phyloP scores from a whole-genome alignment of 768 basidiomycete genomes.

The Collybia sp. region DNA sequence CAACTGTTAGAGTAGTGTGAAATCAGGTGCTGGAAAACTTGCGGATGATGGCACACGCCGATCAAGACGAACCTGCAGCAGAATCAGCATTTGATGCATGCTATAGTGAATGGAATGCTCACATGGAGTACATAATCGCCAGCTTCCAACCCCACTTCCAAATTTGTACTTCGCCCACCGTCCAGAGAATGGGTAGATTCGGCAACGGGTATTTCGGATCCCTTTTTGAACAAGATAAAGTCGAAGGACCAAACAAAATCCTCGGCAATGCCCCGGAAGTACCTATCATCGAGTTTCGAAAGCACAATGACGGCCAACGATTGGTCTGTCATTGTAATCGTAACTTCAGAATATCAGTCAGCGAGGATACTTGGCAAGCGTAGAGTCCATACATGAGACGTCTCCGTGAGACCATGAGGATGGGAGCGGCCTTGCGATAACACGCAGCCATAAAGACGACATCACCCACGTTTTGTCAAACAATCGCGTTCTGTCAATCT shows the following conservation, averaged over 20 bases:
- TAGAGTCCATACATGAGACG: slow-evolving; percentile 39
- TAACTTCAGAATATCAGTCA: slow-evolving; percentile 26
- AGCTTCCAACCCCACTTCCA: slow-evolving; percentile 34
- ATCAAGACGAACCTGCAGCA: slow-evolving; percentile 27
- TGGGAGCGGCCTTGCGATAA: slow-evolving; percentile 33
- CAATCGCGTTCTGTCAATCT: slow-evolving; percentile 42
- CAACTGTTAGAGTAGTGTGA: slow-evolving; percentile 9
- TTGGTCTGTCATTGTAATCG: slow-evolving; percentile 33
- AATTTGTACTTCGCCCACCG: slow-evolving; percentile 34
- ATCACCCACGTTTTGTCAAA: slow-evolving; percentile 48
- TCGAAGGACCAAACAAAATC: slow-evolving; percentile 43
- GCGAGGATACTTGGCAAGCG: not conserved
- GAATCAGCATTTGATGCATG: not conserved
- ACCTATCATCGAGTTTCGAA: slow-evolving; percentile 45
- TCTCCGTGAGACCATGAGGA: slow-evolving; percentile 52
- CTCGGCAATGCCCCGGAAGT: slow-evolving; percentile 42
- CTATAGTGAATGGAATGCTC: slow-evolving; percentile 5
- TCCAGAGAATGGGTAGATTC: slow-evolving; percentile 31
- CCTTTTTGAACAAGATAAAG: slow-evolving; percentile 45
- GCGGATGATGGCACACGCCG: not conserved
- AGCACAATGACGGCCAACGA: slow-evolving; percentile 46
- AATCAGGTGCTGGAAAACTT: too few species aligned
- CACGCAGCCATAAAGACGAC: slow-evolving; percentile 47
- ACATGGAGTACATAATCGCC: slow-evolving; percentile 44
- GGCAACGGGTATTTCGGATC: slow-evolving; percentile 30